A percentile compares a stretch with the other conserved stretches of the same genome.
Conservation (phyloP, 176 grass and related monocot genomes). For the Alloteropsis semialata region DNA sequence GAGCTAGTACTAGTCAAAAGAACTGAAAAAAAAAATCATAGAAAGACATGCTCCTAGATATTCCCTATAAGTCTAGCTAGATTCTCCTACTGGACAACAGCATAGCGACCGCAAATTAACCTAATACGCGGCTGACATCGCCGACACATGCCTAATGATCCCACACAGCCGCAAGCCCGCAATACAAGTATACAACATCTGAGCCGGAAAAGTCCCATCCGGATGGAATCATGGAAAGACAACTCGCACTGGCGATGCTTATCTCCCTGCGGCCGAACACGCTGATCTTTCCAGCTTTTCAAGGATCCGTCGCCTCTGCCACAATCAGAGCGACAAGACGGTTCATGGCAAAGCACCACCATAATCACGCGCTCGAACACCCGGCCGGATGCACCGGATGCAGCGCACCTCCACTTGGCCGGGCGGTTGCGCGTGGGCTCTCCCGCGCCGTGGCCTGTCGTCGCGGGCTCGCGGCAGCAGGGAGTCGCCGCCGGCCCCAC, state of each 20-base stretch:
- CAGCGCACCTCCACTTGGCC: neutral
- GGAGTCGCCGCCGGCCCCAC: neutral
- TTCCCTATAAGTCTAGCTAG: neutral
- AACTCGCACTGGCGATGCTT: too few species aligned
- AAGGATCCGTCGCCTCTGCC: neutral
- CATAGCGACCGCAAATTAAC: too few species aligned
- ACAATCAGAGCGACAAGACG: neutral
- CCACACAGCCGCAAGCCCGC: neutral
- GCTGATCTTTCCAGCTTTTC: conserved; percentile 27
- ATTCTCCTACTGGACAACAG: neutral
- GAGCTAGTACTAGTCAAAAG: neutral
- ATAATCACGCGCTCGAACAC: neutral
- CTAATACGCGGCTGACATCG: too few species aligned
- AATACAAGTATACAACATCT: too few species aligned
- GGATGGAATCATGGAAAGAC: too few species aligned
- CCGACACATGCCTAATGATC: too few species aligned
- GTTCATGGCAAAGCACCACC: conserved; percentile 4
- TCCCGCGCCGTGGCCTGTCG: neutral
- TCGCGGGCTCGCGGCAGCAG: neutral
- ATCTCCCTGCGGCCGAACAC: neutral
- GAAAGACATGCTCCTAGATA: neutral
- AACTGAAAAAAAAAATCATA: neutral
- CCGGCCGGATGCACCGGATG: neutral
- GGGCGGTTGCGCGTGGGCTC: neutral
- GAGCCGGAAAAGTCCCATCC: too few species aligned